Percentiles rank a stretch among this genome's conserved stretches.
Evolutionary conservation across 169 alveolate genomes (phyloP).

Genomic region (Cryptosporidium parvum): DNA sequence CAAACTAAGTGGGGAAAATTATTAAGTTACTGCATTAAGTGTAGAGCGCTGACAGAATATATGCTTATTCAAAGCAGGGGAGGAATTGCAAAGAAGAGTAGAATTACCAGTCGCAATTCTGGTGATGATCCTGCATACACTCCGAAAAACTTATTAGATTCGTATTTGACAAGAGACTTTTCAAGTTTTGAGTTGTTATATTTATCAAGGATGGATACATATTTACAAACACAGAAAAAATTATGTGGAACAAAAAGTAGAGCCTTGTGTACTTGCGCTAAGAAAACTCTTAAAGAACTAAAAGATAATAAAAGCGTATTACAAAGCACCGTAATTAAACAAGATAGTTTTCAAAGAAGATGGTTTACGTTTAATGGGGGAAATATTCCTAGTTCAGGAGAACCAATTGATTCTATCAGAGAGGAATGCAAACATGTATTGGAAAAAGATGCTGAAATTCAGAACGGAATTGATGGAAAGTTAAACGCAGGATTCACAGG

Average conservation of each 20-base stretch:
- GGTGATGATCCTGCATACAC: slow-evolving; percentile 13
- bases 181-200: neutral
- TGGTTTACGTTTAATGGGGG: neutral
- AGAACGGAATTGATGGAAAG: neutral
- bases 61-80: neutral
- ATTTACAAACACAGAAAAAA: neutral
- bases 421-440: neutral
- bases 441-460: neutral
- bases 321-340: neutral
- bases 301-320: neutral
- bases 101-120: neutral
- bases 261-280: slow-evolving; percentile 4
- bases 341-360: neutral
- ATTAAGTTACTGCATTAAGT: neutral
- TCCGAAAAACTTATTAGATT: neutral
- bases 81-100: neutral
- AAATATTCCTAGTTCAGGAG: neutral
- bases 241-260: neutral
- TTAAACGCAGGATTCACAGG: neutral
- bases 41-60: slow-evolving; percentile 13
- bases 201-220: neutral
- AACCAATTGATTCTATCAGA: neutral
- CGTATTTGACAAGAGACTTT: neutral
- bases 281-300: neutral
- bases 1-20: neutral